These are phyloP conservation scores for Mycogone perniciosa DNA, from an alignment of 2,329 filamentous ascomycete genomes.

Conservation along the genomic window DNA sequence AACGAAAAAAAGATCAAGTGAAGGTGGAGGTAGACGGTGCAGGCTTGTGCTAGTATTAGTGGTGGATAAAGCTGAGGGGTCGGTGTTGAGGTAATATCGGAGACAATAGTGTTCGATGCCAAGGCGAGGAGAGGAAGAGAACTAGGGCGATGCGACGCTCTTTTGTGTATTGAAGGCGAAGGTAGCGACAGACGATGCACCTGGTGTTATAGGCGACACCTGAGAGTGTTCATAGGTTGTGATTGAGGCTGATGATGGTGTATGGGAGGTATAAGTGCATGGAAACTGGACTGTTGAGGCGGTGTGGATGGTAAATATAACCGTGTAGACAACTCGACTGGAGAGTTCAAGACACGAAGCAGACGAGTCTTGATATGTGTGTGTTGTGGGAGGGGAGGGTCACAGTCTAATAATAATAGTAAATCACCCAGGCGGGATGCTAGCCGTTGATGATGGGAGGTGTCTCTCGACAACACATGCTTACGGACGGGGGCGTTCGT, in stretches of 20 bases:
- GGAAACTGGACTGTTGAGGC: background rate
- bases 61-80: background rate
- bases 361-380: background rate
- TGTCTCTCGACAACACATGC: conserved; percentile 8
- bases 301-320: too few relatives aligned
- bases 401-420: conserved; percentile 8
- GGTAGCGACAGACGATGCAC: too few relatives aligned
- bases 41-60: background rate
- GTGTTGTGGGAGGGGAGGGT: background rate
- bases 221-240: background rate
- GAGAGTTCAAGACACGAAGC: background rate
- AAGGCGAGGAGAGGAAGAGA: background rate
- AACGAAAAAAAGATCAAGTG: background rate
- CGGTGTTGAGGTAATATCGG: too few relatives aligned
- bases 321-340: background rate
- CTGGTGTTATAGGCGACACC: background rate
- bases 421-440: conserved; percentile 5
- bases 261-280: background rate
- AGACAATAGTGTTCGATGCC: background rate
- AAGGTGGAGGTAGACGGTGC: background rate
- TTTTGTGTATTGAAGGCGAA: too few relatives aligned
- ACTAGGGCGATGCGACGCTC: background rate
- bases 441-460: conserved; percentile 7
- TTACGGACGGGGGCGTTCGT: conserved; percentile 9
- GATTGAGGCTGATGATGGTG: background rate